phyloP scores from a whole-genome alignment of 169 alveolate genomes.

The Perkinsus olseni region DNA sequence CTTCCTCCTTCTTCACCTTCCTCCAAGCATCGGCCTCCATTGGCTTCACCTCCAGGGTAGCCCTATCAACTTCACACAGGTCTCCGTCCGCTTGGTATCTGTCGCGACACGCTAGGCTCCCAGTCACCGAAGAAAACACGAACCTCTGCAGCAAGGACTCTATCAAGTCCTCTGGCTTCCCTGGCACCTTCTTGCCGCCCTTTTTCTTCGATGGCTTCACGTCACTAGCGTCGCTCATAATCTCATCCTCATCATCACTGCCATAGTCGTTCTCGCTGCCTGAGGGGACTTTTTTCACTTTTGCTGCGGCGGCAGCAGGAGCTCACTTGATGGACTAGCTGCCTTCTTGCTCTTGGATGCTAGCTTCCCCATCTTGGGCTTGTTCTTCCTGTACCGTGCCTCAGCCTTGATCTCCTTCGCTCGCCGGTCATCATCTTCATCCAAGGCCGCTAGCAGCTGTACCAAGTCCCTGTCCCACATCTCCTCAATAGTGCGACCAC shows the following conservation, averaged over 20 bases:
- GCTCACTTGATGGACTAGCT: background rate
- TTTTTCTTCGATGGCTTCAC: background rate
- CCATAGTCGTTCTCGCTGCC: background rate
- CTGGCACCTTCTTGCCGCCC: background rate
- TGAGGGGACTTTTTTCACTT: background rate
- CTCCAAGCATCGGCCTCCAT: conserved; percentile 2
- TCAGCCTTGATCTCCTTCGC: background rate
- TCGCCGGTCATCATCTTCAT: background rate
- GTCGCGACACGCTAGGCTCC: background rate
- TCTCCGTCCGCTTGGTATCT: background rate
- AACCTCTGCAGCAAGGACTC: background rate
- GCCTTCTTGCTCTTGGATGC: background rate
- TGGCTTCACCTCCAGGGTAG: background rate
- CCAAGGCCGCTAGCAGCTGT: background rate
- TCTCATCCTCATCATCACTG: background rate
- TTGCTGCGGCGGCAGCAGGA: background rate
- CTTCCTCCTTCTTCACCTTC: background rate
- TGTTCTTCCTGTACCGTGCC: background rate
- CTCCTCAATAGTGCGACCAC: background rate
- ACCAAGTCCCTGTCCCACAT: background rate
- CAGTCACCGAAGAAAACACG: background rate
- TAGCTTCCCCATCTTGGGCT: background rate
- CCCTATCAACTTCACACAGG: background rate
- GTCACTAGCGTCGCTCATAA: background rate
- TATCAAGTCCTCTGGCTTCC: background rate